A percentile compares a stretch with the other conserved stretches of the same genome.
Evolutionary conservation across 2,329 filamentous ascomycete species (phyloP).

Genomic region (Epichloe sylvatica): DNA sequence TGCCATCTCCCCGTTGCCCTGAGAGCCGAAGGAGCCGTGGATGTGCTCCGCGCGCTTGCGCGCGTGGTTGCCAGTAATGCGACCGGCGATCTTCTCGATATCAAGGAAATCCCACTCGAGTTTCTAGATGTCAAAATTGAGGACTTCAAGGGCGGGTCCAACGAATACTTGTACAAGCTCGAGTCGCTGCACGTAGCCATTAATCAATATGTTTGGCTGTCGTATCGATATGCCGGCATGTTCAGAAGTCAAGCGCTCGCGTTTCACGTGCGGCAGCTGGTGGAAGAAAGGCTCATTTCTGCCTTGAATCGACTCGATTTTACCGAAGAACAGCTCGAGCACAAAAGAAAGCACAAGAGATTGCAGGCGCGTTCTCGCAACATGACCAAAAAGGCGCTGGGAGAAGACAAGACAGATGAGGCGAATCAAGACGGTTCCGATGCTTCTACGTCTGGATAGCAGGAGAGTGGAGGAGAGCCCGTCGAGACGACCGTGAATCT

Average conservation of each 20-base stretch:
- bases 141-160: constrained; percentile 21
- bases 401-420: constrained; percentile 7
- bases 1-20: constrained; percentile 53
- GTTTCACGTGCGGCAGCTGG: constrained; percentile 62
- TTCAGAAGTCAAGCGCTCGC: constrained; percentile 65
- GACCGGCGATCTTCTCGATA: constrained; percentile 55
- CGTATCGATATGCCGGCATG: constrained; percentile 71
- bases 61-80: constrained; percentile 53
- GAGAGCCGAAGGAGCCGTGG: constrained; percentile 31
- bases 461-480: not conserved
- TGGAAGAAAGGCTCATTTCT: constrained; percentile 56
- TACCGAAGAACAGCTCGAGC: constrained; percentile 21
- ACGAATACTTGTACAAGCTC: constrained; percentile 50
- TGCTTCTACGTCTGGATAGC: constrained; percentile 6
- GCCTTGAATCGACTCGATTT: constrained; percentile 36
- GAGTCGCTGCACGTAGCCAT: constrained; percentile 71
- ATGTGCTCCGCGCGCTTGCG: constrained; percentile 51
- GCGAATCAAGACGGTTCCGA: constrained; percentile 11
- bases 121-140: constrained; percentile 51
- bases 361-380: constrained; percentile 8
- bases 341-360: constrained; percentile 13
- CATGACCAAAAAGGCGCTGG: constrained; percentile 5
- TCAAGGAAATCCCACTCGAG: constrained; percentile 57
- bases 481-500: not conserved
- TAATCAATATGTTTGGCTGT: constrained; percentile 84